These are phyloP conservation scores for Paxillus rubicundulus DNA, from an alignment of 768 basidiomycete species.

Conservation along the genomic window DNA sequence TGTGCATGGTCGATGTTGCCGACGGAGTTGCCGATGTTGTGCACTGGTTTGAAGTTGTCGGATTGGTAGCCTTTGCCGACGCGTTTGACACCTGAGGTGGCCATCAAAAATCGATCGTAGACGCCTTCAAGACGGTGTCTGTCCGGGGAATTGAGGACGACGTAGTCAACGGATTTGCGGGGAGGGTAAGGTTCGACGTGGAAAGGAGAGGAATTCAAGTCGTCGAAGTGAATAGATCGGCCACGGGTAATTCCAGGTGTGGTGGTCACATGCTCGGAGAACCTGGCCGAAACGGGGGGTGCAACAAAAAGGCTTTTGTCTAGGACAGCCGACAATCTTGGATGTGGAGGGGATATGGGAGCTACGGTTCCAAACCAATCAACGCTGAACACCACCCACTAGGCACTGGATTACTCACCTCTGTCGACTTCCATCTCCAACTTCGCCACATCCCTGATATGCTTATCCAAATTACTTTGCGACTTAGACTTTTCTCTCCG, in stretches of 20 bases:
- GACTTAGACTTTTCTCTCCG: conserved; percentile 65
- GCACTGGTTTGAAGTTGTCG: conserved; percentile 48
- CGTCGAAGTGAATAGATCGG: conserved; percentile 28
- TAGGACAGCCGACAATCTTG: conserved; percentile 60
- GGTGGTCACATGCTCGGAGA: conserved; percentile 37
- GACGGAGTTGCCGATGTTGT: conserved; percentile 25
- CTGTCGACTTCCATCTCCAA: conserved; percentile 64
- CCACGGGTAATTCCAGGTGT: conserved; percentile 16
- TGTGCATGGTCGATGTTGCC: conserved; percentile 15
- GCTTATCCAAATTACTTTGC: conserved; percentile 60
- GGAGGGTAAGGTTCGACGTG: conserved; percentile 66
- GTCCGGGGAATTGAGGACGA: conserved; percentile 50
- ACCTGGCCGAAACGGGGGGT: conserved; percentile 39
- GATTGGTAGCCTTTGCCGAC: conserved; percentile 82
- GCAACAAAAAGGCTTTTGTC: conserved; percentile 70
- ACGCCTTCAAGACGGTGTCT: conserved; percentile 66
- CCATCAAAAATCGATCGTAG: conserved; percentile 82
- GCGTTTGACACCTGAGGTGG: conserved; percentile 76
- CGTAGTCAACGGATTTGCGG: conserved; percentile 38
- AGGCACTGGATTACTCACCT: conserved; percentile 40
- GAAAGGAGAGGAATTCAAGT: conserved; percentile 59
- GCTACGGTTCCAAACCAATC: conserved; percentile 10
- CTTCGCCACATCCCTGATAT: conserved; percentile 63
- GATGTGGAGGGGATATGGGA: conserved; percentile 42
- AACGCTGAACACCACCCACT: background rate